Percentiles rank a stretch among this genome's conserved stretches.
Conservation (phyloP, 768 basidiomycete species). For the Boletus tomentosulus region DNA sequence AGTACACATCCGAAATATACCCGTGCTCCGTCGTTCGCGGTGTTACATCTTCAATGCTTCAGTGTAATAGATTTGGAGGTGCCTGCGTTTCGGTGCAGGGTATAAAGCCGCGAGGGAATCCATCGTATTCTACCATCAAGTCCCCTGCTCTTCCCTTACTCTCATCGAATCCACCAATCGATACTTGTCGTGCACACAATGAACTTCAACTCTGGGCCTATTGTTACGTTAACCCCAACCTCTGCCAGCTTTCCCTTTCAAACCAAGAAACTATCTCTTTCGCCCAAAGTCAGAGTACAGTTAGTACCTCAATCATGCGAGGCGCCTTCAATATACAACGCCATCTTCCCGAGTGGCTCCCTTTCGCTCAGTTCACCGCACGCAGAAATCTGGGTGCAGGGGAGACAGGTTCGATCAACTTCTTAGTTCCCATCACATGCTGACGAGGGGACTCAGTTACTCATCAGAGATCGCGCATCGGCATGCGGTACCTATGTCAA, state of each 20-base stretch:
- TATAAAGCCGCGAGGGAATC: slow-evolving; percentile 19
- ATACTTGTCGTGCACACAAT: slow-evolving; percentile 6
- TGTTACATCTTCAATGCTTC: slow-evolving; percentile 4
- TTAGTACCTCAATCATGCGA: slow-evolving; percentile 32
- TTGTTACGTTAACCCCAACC: slow-evolving; percentile 33
- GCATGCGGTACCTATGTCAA: slow-evolving; percentile 49
- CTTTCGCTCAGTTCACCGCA: slow-evolving; percentile 42
- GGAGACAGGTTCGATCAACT: slow-evolving; percentile 34
- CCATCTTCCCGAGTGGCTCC: slow-evolving; percentile 38
- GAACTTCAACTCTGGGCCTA: slow-evolving; percentile 27
- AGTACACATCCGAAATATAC: slow-evolving; percentile 14
- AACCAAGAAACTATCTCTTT: slow-evolving; percentile 34
- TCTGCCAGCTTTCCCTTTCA: slow-evolving; percentile 36
- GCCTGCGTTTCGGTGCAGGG: slow-evolving; percentile 3
- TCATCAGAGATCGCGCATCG: slow-evolving; percentile 44
- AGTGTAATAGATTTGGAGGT: slow-evolving; percentile 2
- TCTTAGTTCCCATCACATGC: background rate
- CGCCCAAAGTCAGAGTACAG: slow-evolving; percentile 25
- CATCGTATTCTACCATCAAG: background rate
- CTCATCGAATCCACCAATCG: background rate
- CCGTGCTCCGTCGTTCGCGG: slow-evolving; percentile 11
- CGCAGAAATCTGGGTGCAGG: slow-evolving; percentile 45
- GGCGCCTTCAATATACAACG: slow-evolving; percentile 31
- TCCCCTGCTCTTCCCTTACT: background rate
- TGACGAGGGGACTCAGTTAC: slow-evolving; percentile 33